Evolutionary conservation across 441 rosid genomes (phyloP), one percentile per base, ranked within the genome.

Genomic region (Sinapis alba): DNA sequence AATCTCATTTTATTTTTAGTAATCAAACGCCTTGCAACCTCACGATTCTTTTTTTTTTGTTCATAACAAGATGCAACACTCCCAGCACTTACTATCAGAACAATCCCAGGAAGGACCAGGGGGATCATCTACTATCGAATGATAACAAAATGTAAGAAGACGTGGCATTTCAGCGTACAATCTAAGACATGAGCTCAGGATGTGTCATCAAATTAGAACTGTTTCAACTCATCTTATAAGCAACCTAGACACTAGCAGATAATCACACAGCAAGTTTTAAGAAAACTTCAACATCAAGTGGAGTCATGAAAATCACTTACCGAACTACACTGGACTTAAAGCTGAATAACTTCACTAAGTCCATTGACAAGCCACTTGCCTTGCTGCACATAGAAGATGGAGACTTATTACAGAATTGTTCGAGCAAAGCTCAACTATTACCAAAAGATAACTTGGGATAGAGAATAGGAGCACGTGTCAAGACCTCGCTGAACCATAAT

Each of bases 291-390:
- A 21, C 50, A 56, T 6, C 27, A 15, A 79, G 27, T 13, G 62
- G 62, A 74, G 34, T 30, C 34, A 30, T 34, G 47, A 16, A 32
- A 62, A 77, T 20, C 11, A 77, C 88, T 56, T 77, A 90, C 99
- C 98, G 80, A 23, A 92, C 83, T 23, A 92, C 87, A 19, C 97
- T 94, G 50, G 92, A 87, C 81, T 82, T 88, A 80, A 86, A 90
- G 69, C 84, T 91, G 83, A 92, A 92, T 82, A 90, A 81, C 85
- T 92, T 94, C 88, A 92, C 83, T 81, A 92, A 77, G 81, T 94
- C 98, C 83, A 85, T 53, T 63, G 97, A 69, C 78, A 83, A 71
- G 68, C 97, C 92, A 60, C 86, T 83, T 75, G 91, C 82, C 85
- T 87, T 89, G 83, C 97, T 94, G 90, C 54, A 26, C 27, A 50